Conservation (phyloP, 345 rosid genomes). For the Eucalyptus caleyi region DNA sequence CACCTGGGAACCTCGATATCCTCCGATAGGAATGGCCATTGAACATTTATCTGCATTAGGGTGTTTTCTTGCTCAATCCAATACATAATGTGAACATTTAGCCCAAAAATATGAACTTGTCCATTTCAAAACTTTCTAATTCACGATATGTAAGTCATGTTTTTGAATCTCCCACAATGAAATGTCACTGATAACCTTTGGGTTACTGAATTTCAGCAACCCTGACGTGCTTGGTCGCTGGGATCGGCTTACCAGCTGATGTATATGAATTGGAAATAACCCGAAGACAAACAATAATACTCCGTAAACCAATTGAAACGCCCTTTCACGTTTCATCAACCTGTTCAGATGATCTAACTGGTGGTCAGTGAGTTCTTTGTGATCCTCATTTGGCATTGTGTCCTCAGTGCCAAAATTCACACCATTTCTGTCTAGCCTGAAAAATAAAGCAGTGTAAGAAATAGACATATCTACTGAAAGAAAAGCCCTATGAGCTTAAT, state of each 20-base stretch:
- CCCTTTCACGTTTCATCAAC: neutral
- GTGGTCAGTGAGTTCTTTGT: conserved; percentile 33
- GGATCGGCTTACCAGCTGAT: conserved; percentile 80
- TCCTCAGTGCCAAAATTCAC: conserved; percentile 66
- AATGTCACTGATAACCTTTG: no score
- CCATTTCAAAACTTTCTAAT: no score
- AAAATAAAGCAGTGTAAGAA: neutral
- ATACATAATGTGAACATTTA: no score
- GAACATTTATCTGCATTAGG: no score
- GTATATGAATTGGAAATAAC: conserved; percentile 80
- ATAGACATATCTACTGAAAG: neutral
- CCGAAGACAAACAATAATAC: conserved; percentile 11
- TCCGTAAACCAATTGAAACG: neutral
- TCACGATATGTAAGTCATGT: no score
- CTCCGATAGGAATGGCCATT: no score
- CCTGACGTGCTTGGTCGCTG: conserved; percentile 70
- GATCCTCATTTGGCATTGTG: conserved; percentile 62
- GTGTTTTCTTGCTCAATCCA: no score
- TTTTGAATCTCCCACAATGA: no score
- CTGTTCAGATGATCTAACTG: neutral
- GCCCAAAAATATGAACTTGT: no score
- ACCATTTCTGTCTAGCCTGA: conserved; percentile 50
- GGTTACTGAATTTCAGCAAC: conserved; percentile 21
- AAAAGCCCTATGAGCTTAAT: neutral
- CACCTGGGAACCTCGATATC: no score